These are phyloP conservation scores for Scedosporium apiospermum DNA, from an alignment of 2,329 filamentous ascomycete species.

Conservation along the genomic window DNA sequence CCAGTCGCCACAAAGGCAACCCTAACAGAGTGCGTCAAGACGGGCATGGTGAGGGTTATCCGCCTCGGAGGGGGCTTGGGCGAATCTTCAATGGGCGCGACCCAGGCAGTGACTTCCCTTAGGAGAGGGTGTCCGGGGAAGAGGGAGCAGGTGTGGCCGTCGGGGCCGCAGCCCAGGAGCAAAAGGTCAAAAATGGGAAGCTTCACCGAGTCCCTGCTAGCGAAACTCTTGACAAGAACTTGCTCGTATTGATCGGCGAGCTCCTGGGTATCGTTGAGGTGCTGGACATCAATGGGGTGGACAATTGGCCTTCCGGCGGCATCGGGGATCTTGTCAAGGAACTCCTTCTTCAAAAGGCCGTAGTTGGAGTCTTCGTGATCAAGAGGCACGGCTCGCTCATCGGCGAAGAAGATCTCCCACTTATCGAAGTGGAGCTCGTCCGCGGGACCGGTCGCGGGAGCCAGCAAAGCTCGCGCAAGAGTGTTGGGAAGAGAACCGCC, in stretches of 20 bases:
- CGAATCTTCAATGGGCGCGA: slow-evolving; percentile 82
- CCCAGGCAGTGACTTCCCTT: slow-evolving; percentile 82
- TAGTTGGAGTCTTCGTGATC: slow-evolving; percentile 95
- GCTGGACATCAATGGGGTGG: slow-evolving; percentile 60
- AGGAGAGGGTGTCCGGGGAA: slow-evolving; percentile 86
- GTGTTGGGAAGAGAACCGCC: slow-evolving; percentile 87
- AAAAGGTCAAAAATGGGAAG: slow-evolving; percentile 92
- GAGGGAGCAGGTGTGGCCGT: slow-evolving; percentile 93
- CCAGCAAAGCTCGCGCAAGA: slow-evolving; percentile 74
- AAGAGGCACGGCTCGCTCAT: slow-evolving; percentile 89
- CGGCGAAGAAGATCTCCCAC: slow-evolving; percentile 98
- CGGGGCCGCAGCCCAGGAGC: slow-evolving; percentile 85
- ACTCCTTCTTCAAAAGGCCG: slow-evolving; percentile 72
- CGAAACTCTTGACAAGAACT: slow-evolving; percentile 74
- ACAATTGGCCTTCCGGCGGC: slow-evolving; percentile 59
- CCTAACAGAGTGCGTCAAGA: slow-evolving; percentile 76
- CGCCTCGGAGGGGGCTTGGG: slow-evolving; percentile 87
- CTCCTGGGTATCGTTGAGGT: slow-evolving; percentile 74
- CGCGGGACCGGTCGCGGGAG: slow-evolving; percentile 36
- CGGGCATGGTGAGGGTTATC: slow-evolving; percentile 86
- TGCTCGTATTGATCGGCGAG: slow-evolving; percentile 92
- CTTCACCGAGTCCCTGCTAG: slow-evolving; percentile 85
- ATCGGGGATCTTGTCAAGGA: slow-evolving; percentile 77
- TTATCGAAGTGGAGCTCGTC: slow-evolving; percentile 68
- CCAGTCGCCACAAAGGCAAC: slow-evolving; percentile 91